A percentile compares a stretch with the other conserved stretches of the same genome.
These are phyloP conservation scores for Neonectria sp. DNA, from an alignment of 2,329 filamentous ascomycete species.

Conservation along the genomic window DNA sequence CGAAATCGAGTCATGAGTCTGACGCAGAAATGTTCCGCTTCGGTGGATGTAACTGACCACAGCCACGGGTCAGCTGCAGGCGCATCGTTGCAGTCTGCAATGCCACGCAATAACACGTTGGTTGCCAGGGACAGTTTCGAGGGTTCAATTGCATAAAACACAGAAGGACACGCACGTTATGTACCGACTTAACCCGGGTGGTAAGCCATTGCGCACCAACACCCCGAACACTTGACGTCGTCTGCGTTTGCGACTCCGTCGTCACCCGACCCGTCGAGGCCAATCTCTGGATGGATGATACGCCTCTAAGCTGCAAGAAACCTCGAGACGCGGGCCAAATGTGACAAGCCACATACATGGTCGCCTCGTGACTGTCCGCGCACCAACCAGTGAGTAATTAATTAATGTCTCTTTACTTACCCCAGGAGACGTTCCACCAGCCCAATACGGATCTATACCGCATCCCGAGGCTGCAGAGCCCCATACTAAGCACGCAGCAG, in stretches of 20 bases:
- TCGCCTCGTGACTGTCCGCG: constrained; percentile 11
- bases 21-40: constrained; percentile 2
- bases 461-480: neutral
- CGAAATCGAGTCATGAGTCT: constrained; percentile 5
- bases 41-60: constrained; percentile 3
- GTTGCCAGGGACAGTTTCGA: constrained; percentile 4
- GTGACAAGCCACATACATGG: neutral
- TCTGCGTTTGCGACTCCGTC: constrained; percentile 13
- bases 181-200: constrained; percentile 14
- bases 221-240: neutral
- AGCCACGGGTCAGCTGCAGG: constrained; percentile 21
- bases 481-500: neutral
- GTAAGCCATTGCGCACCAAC: constrained; percentile 25
- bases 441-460: neutral
- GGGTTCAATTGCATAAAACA: neutral
- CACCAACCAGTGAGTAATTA: neutral
- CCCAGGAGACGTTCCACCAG: constrained; percentile 1
- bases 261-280: constrained; percentile 19
- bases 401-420: neutral
- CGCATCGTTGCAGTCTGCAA: constrained; percentile 1
- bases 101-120: constrained; percentile 13
- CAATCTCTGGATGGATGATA: constrained; percentile 1
- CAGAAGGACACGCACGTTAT: neutral
- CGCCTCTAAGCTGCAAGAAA: constrained; percentile 7
- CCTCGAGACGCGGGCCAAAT: neutral